phyloP scores from a whole-genome alignment of 176 grass and related monocot species.

The Panicum miliaceum region DNA sequence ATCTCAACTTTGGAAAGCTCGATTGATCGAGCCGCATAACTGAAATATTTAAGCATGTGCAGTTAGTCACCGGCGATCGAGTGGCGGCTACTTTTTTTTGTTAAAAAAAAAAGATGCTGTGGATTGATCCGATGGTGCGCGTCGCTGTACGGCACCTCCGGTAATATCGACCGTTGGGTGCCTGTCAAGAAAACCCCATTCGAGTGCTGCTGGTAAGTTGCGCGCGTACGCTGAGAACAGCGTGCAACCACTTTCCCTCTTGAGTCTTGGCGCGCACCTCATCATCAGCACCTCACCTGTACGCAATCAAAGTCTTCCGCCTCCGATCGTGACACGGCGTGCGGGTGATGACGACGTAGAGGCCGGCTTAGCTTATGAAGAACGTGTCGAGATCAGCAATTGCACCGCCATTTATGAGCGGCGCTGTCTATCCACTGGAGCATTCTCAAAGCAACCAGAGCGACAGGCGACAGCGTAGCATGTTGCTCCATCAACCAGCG shows the following conservation, averaged over 20 bases:
- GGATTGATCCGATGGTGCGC: neutral
- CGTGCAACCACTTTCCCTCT: neutral
- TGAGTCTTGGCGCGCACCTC: neutral
- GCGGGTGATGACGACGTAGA: neutral
- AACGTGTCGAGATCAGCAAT: neutral
- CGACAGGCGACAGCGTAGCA: neutral
- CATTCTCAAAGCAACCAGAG: neutral
- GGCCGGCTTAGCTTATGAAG: neutral
- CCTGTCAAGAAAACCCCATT: neutral
- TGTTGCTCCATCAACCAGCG: neutral
- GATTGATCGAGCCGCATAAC: constrained; percentile 2
- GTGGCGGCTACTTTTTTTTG: neutral
- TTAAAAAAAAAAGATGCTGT: neutral
- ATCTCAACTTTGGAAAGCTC: neutral
- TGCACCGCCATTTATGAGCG: constrained; percentile 1
- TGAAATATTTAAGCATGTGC: neutral
- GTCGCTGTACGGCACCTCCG: neutral
- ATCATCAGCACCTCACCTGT: neutral
- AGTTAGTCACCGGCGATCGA: neutral
- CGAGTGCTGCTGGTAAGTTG: neutral
- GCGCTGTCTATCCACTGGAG: neutral
- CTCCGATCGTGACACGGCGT: neutral
- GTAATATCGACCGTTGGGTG: neutral
- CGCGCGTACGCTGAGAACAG: neutral
- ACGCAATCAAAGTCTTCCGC: neutral